phyloP scores from a whole-genome alignment of 768 basidiomycete genomes.

The Boletus reticuloceps region DNA sequence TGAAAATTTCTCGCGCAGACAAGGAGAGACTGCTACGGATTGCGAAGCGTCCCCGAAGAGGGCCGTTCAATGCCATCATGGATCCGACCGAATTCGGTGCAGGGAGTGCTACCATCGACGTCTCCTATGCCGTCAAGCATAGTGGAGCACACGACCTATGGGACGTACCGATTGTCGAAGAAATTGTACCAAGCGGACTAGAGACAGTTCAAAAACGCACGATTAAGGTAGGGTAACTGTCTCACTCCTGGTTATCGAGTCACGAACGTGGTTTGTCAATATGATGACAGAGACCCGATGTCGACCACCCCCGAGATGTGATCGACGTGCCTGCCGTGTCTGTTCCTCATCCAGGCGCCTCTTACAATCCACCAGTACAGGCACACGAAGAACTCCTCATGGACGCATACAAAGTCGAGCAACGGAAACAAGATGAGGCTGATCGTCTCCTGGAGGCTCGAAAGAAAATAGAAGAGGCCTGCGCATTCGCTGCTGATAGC shows the following conservation, averaged over 20 bases:
- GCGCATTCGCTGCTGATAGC: slow-evolving; percentile 30
- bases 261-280: background rate
- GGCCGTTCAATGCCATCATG: slow-evolving; percentile 68
- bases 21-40: slow-evolving; percentile 75
- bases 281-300: slow-evolving; percentile 45
- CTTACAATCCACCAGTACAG: slow-evolving; percentile 82
- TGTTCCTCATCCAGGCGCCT: slow-evolving; percentile 77
- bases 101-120: slow-evolving; percentile 61
- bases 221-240: slow-evolving; percentile 48
- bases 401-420: slow-evolving; percentile 66
- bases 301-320: slow-evolving; percentile 42
- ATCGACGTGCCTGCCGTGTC: slow-evolving; percentile 66
- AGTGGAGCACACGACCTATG: slow-evolving; percentile 71
- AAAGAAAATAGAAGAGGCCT: slow-evolving; percentile 52
- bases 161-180: slow-evolving; percentile 36
- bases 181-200: slow-evolving; percentile 41
- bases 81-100: slow-evolving; percentile 66
- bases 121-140: slow-evolving; percentile 66
- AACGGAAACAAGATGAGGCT: slow-evolving; percentile 50
- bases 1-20: slow-evolving; percentile 56
- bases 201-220: slow-evolving; percentile 37
- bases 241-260: background rate
- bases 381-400: slow-evolving; percentile 71
- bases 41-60: slow-evolving; percentile 66
- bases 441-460: slow-evolving; percentile 54